phyloP scores from a whole-genome alignment of 2,329 filamentous ascomycete genomes.

The Arthrobotrys entomopaga region DNA sequence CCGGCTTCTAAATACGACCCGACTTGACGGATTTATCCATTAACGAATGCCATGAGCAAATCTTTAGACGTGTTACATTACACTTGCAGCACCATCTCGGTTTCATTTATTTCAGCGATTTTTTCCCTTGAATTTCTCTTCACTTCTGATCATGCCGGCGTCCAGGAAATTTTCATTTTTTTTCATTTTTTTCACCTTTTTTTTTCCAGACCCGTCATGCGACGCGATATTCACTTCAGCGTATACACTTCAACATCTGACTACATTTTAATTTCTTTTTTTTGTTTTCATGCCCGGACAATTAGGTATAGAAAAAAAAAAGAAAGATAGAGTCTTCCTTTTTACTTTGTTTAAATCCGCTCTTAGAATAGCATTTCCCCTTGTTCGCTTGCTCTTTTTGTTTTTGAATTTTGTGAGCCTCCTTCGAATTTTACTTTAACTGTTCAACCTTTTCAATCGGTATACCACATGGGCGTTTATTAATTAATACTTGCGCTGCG shows the following conservation, averaged over 20 bases:
- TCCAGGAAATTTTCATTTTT: constrained; percentile 33
- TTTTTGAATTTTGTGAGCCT: background rate
- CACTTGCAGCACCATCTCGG: background rate
- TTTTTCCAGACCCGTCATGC: too few relatives aligned
- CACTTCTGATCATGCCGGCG: constrained; percentile 33
- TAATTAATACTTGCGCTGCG: constrained; percentile 1
- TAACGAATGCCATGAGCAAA: too few relatives aligned
- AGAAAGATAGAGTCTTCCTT: constrained; percentile 49
- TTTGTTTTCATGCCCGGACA: constrained; percentile 17
- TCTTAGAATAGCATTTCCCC: constrained; percentile 47
- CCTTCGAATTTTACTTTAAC: background rate
- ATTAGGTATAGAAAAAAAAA: constrained; percentile 55
- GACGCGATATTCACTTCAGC: constrained; percentile 24
- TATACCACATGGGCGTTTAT: constrained; percentile 53
- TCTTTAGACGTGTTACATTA: too few relatives aligned
- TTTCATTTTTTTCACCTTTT: too few relatives aligned
- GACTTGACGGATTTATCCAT: too few relatives aligned
- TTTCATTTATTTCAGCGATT: constrained; percentile 20
- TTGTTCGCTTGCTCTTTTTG: constrained; percentile 8
- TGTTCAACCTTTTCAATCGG: background rate
- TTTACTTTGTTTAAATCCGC: background rate
- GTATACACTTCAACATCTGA: constrained; percentile 5
- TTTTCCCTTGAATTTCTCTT: constrained; percentile 17
- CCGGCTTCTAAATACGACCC: constrained; percentile 35
- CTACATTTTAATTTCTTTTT: constrained; percentile 7